A percentile compares a stretch with the other conserved stretches of the same genome.
These are phyloP conservation scores for Chlorella sorokiniana DNA, from an alignment of 139 green algal species.

Conservation along the genomic window DNA sequence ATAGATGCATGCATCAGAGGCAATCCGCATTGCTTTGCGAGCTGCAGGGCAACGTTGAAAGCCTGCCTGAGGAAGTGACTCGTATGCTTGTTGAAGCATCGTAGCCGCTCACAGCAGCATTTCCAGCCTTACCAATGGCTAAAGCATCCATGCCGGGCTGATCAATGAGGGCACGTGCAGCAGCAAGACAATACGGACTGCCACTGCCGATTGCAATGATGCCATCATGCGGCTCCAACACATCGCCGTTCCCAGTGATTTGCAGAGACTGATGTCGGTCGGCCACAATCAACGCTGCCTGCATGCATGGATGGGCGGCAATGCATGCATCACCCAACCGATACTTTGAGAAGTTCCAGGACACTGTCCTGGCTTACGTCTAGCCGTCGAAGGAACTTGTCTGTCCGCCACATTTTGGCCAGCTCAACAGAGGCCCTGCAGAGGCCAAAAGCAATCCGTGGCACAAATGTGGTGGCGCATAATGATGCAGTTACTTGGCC, in stretches of 20 bases:
- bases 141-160: conserved; percentile 65
- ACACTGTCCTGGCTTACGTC: conserved; percentile 64
- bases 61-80: neutral
- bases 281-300: conserved; percentile 85
- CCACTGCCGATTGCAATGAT: conserved; percentile 85
- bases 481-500: too few relatives aligned
- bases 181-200: conserved; percentile 76
- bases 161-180: conserved; percentile 82
- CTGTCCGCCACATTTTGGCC: conserved; percentile 91
- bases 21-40: conserved; percentile 9
- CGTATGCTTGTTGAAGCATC: too few relatives aligned
- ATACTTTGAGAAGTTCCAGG: too few relatives aligned
- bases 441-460: too few relatives aligned
- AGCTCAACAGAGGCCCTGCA: conserved; percentile 75
- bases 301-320: too few relatives aligned
- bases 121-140: conserved; percentile 57
- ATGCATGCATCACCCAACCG: too few relatives aligned
- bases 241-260: conserved; percentile 91
- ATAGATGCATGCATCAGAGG: conserved; percentile 91
- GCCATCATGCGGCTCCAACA: conserved; percentile 88
- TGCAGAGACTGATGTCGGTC: conserved; percentile 73
- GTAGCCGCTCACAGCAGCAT: too few relatives aligned
- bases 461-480: too few relatives aligned
- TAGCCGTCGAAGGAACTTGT: conserved; percentile 90
- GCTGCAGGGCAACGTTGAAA: neutral